phyloP scores from a whole-genome alignment of 768 basidiomycete genomes.

The Mycena metata region DNA sequence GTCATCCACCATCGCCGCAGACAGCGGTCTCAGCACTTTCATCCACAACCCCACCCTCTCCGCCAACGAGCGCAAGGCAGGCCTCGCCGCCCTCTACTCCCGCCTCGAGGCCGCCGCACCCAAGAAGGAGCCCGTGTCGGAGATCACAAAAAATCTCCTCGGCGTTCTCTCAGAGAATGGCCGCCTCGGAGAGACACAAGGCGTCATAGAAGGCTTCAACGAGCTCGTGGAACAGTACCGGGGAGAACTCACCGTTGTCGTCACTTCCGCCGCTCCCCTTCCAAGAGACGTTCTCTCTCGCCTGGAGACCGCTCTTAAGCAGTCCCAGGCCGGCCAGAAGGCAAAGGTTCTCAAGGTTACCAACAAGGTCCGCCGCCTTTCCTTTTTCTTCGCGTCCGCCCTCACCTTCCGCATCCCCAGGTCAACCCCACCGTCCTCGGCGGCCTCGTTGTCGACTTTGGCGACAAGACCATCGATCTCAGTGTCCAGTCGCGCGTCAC shows the following conservation, averaged over 20 bases:
- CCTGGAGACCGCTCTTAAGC: constrained; percentile 89
- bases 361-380: constrained; percentile 79
- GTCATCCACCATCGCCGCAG: constrained; percentile 74
- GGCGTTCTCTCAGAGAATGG: constrained; percentile 93
- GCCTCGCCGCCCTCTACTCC: constrained; percentile 76
- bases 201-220: constrained; percentile 93
- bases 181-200: constrained; percentile 84
- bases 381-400: constrained; percentile 20
- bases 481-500: constrained; percentile 95
- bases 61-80: constrained; percentile 76
- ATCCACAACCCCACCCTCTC: constrained; percentile 94
- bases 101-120: constrained; percentile 70
- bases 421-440: constrained; percentile 94
- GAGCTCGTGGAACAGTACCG: constrained; percentile 89
- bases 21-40: constrained; percentile 77
- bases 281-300: constrained; percentile 80
- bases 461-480: constrained; percentile 97
- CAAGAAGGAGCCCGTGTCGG: constrained; percentile 84
- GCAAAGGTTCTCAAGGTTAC: constrained; percentile 91
- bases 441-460: constrained; percentile 95
- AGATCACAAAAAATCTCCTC: constrained; percentile 94
- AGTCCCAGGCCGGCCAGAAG: constrained; percentile 85
- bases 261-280: constrained; percentile 90
- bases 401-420: constrained; percentile 54
- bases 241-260: constrained; percentile 93